Base-by-base conservation (phyloP, 768 basidiomycete genomes). In the Podaxis carcinomalis region DNA sequence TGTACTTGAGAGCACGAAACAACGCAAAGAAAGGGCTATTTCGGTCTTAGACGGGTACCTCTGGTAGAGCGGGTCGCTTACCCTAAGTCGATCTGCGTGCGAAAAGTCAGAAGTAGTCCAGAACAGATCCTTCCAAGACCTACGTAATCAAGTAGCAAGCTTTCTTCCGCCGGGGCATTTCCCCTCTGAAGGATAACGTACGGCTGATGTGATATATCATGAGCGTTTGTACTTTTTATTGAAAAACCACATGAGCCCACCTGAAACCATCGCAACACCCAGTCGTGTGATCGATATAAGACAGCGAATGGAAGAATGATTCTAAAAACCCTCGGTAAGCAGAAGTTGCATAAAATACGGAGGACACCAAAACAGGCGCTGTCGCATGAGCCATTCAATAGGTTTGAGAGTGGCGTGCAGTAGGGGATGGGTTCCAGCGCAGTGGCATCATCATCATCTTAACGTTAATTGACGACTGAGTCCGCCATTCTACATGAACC, bases 101-200 rank as follows among this genome's bases (percentile, higher is more conserved):
- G 51, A 23, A 25, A 42, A 42, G 19, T 21, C 14, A 27, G 56
- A 46, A 21, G 7, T 14, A 23, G 37, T 16, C 16, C 3, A 50
- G 37, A 28, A 28, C 25, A 14, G 28, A 16, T 21, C 7, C 2
- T 7, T 9, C 40, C 56, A 55, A 39, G 27, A 52, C 83, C 52
- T 64, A 87, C 86, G 70, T 90, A 90, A 69, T 90, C 83, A 25
- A 88, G 68, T 16, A 90, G 73, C n/a, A 90, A 69, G 56, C 83
- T 83, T 63, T 84, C 81, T 58, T 85, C 76, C 0, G 87, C 86
- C 1, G 74, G 69, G 0, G 80, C 81, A 62, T 73, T 73, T 1
- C 86, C 87, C 64, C 76, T 73, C 16, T 81, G 77, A 27, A 90
- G 71, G 5, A 78, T 71, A 4, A 90, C 74, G 62, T 87, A 90